These are phyloP conservation scores for Tricholoma saponaceum DNA, from an alignment of 768 basidiomycete genomes.

Conservation along the genomic window DNA sequence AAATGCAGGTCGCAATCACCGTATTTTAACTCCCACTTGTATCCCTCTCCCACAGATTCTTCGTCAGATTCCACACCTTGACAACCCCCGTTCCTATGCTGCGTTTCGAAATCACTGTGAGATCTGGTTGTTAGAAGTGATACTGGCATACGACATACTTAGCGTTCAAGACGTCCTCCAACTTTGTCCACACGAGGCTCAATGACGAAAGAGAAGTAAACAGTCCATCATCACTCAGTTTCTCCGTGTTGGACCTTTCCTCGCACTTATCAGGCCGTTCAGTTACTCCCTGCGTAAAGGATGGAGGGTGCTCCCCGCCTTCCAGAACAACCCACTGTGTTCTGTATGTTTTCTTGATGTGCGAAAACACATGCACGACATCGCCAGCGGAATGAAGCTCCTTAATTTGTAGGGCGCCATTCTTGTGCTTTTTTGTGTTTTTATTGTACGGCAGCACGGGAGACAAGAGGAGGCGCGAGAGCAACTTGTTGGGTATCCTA, in stretches of 20 bases:
- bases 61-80: conserved; percentile 67
- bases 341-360: conserved; percentile 84
- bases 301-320: conserved; percentile 49
- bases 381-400: conserved; percentile 53
- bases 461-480: conserved; percentile 38
- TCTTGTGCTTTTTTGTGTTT: conserved; percentile 4
- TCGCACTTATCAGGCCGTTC: conserved; percentile 8
- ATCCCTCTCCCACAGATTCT: conserved; percentile 41
- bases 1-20: too few species aligned
- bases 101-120: conserved; percentile 9
- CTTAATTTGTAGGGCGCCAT: conserved; percentile 28
- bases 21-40: conserved; percentile 1
- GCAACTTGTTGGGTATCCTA: conserved; percentile 31
- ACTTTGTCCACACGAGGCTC: conserved; percentile 45
- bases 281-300: conserved; percentile 10
- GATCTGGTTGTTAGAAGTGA: conserved; percentile 10
- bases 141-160: conserved; percentile 47
- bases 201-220: conserved; percentile 7
- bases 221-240: neutral
- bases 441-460: conserved; percentile 17
- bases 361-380: conserved; percentile 83
- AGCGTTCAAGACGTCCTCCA: conserved; percentile 50
- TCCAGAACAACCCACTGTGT: conserved; percentile 67
- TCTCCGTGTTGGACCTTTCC: conserved; percentile 14
- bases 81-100: conserved; percentile 73